A percentile compares a stretch with the other conserved stretches of the same genome.
Evolutionary conservation across 345 rosid genomes (phyloP).

Genomic region (Arabidopsis thaliana): DNA sequence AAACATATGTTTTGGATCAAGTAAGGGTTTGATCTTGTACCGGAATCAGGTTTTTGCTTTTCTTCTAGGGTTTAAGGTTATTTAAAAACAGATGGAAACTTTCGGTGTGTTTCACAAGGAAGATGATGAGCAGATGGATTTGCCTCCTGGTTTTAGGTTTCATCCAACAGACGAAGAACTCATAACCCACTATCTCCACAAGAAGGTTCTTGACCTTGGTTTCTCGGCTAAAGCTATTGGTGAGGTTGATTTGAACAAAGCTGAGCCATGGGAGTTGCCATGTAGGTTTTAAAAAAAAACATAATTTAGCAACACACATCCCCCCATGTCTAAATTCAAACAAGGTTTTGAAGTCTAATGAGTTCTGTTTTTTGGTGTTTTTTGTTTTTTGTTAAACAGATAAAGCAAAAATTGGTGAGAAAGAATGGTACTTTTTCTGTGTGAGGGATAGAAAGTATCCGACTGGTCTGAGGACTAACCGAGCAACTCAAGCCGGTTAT

Average conservation of each 20-base stretch:
- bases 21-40: constrained; percentile 18
- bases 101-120: constrained; percentile 54
- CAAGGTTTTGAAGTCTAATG: neutral
- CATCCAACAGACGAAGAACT: constrained; percentile 99
- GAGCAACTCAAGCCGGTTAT: constrained; percentile 90
- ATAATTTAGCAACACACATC: neutral
- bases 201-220: constrained; percentile 63
- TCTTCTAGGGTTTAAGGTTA: constrained; percentile 50
- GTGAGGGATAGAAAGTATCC: constrained; percentile 91
- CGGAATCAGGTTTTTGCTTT: constrained; percentile 29
- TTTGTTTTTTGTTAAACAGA: constrained; percentile 49
- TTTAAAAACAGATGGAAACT: constrained; percentile 50
- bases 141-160: constrained; percentile 93
- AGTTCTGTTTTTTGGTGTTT: neutral
- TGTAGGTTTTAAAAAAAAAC: constrained; percentile 54
- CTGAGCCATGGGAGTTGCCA: constrained; percentile 98
- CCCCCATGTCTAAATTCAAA: constrained; percentile 7
- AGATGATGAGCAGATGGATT: constrained; percentile 67
- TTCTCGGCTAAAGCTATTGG: constrained; percentile 83
- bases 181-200: constrained; percentile 73
- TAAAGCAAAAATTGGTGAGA: constrained; percentile 97
- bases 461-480: constrained; percentile 81
- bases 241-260: constrained; percentile 92
- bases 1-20: constrained; percentile 25
- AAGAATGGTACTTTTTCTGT: constrained; percentile 96